Conservation (phyloP, 306 rosid genomes). For the Inga laurina region DNA sequence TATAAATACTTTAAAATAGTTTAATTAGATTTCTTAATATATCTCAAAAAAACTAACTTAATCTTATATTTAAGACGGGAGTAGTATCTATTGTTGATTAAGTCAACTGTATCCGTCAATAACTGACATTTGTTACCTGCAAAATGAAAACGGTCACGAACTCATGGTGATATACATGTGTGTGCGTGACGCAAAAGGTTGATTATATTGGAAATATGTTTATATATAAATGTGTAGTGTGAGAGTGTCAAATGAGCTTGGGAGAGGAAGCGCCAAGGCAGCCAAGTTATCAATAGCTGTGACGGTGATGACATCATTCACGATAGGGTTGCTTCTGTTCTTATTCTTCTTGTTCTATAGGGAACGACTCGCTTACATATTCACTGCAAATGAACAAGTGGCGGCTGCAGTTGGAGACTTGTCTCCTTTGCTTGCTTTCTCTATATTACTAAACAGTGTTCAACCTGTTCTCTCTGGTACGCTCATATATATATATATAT, state of each 20-base stretch:
- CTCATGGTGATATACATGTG: background rate
- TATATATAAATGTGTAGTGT: constrained; percentile 36
- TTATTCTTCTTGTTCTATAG: constrained; percentile 47
- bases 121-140: background rate
- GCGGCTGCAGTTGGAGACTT: constrained; percentile 44
- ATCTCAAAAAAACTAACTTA: no score
- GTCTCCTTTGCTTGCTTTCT: constrained; percentile 48
- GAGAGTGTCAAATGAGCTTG: constrained; percentile 59
- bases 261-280: constrained; percentile 50
- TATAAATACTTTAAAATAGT: no score
- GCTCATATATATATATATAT: background rate
- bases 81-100: no score
- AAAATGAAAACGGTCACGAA: background rate
- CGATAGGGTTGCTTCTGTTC: constrained; percentile 42
- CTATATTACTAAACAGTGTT: constrained; percentile 54
- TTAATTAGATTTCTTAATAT: no score
- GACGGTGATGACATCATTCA: constrained; percentile 39
- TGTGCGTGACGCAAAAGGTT: background rate
- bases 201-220: no score
- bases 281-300: constrained; percentile 49
- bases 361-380: constrained; percentile 44
- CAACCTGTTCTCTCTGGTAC: constrained; percentile 64
- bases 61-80: no score
- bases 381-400: constrained; percentile 42
- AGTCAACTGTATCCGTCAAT: background rate